Percentiles rank a stretch among this genome's conserved stretches.
phyloP scores from a whole-genome alignment of 2,329 filamentous ascomycete species.

The Pseudogymnoascus sp. region DNA sequence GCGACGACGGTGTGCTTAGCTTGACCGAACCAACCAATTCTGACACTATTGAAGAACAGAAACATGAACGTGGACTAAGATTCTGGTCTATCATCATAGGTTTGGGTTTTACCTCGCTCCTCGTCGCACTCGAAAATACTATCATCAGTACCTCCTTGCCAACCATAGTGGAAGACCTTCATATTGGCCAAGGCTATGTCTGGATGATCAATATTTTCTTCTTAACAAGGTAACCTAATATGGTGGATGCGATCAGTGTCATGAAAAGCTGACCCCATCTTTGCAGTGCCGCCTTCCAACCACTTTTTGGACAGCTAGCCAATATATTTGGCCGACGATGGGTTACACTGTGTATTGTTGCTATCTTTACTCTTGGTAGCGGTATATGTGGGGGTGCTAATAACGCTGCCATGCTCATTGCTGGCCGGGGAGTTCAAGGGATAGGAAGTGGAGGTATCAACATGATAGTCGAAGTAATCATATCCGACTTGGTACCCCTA shows the following conservation, averaged over 20 bases:
- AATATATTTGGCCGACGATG: slow-evolving; percentile 45
- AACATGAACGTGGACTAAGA: background rate
- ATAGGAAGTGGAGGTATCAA: slow-evolving; percentile 38
- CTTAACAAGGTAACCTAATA: slow-evolving; percentile 11
- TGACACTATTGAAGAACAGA: background rate
- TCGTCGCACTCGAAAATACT: slow-evolving; percentile 13
- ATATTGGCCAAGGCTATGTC: slow-evolving; percentile 10
- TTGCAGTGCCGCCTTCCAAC: slow-evolving; percentile 36
- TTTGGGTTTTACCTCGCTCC: background rate
- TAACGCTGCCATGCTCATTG: slow-evolving; percentile 39
- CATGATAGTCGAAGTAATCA: slow-evolving; percentile 38
- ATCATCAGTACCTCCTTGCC: slow-evolving; percentile 16
- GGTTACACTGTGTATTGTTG: slow-evolving; percentile 33
- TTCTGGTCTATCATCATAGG: background rate
- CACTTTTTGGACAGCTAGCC: slow-evolving; percentile 40
- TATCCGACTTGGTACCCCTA: slow-evolving; percentile 42
- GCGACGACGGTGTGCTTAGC: background rate
- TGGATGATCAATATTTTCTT: slow-evolving; percentile 15
- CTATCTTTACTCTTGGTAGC: slow-evolving; percentile 43
- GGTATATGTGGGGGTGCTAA: slow-evolving; percentile 41
- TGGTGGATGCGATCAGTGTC: background rate
- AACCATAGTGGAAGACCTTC: slow-evolving; percentile 14
- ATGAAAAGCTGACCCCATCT: background rate
- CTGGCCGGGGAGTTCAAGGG: slow-evolving; percentile 47
- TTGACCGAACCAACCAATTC: background rate